Base-by-base conservation (phyloP, 768 basidiomycete genomes). In the Auriscalpium microsporum region DNA sequence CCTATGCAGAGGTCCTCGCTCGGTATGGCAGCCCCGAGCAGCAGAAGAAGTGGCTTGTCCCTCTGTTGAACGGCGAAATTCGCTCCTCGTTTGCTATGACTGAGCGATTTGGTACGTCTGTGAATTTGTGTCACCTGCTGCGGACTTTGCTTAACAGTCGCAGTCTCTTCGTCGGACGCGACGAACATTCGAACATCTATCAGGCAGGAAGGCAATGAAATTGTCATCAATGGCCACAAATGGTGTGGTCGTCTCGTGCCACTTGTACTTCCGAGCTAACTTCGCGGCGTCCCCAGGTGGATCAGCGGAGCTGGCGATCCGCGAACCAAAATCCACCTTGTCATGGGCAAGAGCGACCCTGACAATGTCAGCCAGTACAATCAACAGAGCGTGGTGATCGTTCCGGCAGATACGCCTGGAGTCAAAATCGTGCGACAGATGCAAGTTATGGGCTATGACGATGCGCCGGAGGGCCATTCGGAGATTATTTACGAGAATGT, bases 31-130 rank as follows among this genome's bases (percentile, higher is more conserved):
- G 84, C 33, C 80, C 84, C 1, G 90, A 83, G 58, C 96, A 99
- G 65, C 91, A 97, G 70, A 78, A 87, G 72, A 82, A 86, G 67
- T 99, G 93, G 89, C 79, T 99, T 8, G 62, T 78, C 23, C 94
- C 94, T 17, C 75, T 99, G 19, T 73, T 98, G 52, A 87, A 91
- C 55, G 96, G 95, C 46, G 86, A 95, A 72, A 97, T 91, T 58
- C 86, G 96, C 38, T 92, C 89, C 16, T 86, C 94, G 8, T 99
- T 99, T 65, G 79, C 94, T 44, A 99, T 99, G 96, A 99, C 96
- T 1, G 96, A 99, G 71, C 83, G 86, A 63, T 84, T 88, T 63
- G 86, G 93, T 90, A 55, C 47, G 77, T 69, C 17, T 49, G 33
- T 36, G 23, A 35, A 16, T 10, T 11, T 61, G 5, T 8, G 17